phyloP scores from a whole-genome alignment of 139 green algal genomes.

The Chlorella sp. region DNA sequence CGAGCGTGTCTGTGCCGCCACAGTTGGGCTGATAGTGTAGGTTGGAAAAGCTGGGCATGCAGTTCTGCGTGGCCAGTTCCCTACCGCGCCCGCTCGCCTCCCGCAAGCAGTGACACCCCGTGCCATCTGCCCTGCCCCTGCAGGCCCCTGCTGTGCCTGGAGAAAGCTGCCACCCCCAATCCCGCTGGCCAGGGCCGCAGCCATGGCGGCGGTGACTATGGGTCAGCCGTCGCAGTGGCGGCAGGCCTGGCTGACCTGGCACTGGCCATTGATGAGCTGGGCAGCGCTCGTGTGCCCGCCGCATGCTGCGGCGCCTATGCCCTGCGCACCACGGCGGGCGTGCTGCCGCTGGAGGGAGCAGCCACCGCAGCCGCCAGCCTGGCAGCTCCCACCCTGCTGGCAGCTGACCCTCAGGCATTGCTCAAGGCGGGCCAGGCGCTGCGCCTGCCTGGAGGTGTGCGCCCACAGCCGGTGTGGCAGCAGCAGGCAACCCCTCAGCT shows the following conservation, averaged over 20 bases:
- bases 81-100: background rate
- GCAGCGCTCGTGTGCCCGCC: constrained; percentile 17
- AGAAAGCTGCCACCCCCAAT: background rate
- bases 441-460: constrained; percentile 34
- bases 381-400: constrained; percentile 19
- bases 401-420: constrained; percentile 12
- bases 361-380: constrained; percentile 12
- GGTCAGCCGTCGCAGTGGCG: constrained; percentile 10
- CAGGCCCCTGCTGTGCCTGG: constrained; percentile 24
- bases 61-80: too few species aligned
- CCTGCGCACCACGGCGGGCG: constrained; percentile 35
- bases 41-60: too few species aligned
- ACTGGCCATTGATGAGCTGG: constrained; percentile 40
- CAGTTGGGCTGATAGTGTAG: too few species aligned
- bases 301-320: constrained; percentile 40
- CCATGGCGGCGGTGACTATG: constrained; percentile 43
- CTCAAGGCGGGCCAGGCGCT: constrained; percentile 35
- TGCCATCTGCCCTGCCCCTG: background rate
- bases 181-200: constrained; percentile 10
- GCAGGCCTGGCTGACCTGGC: constrained; percentile 34
- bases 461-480: background rate
- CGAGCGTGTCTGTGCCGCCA: too few species aligned
- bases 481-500: too few species aligned
- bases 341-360: constrained; percentile 36
- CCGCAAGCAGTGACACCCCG: background rate